Evolutionary conservation across 768 basidiomycete genomes (phyloP).

Genomic region (Leucogyrophana mollusca): DNA sequence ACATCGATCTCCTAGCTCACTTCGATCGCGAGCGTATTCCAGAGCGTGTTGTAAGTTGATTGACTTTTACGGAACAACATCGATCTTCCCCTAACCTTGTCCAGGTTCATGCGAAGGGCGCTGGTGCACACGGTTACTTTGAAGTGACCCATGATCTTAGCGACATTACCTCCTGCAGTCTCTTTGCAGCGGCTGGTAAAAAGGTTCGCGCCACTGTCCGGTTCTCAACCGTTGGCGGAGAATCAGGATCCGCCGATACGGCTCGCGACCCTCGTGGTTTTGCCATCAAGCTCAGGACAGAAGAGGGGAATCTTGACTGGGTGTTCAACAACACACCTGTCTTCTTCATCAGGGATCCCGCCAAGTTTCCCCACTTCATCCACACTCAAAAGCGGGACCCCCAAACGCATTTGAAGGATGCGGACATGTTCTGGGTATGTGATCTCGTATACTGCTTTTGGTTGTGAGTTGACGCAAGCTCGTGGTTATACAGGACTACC

Average conservation of each 20-base stretch:
- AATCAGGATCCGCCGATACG: constrained; percentile 86
- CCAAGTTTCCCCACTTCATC: constrained; percentile 92
- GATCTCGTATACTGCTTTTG: constrained; percentile 14
- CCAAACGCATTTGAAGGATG: constrained; percentile 87
- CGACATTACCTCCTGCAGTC: constrained; percentile 71
- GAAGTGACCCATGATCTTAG: constrained; percentile 83
- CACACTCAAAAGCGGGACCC: constrained; percentile 93
- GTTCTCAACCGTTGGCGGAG: constrained; percentile 94
- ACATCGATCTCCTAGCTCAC: constrained; percentile 87
- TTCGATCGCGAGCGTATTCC: constrained; percentile 96
- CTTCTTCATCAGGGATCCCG: constrained; percentile 85
- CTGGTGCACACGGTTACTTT: constrained; percentile 92
- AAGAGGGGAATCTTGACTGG: constrained; percentile 91
- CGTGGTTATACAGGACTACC: constrained; percentile 69
- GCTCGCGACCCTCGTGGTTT: constrained; percentile 94
- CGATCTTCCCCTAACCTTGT: constrained; percentile 26
- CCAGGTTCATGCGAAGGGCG: constrained; percentile 89
- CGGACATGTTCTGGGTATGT: constrained; percentile 80
- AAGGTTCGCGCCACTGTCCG: constrained; percentile 75
- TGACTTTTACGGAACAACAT: not conserved
- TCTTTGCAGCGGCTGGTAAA: constrained; percentile 67
- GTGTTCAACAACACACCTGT: constrained; percentile 93
- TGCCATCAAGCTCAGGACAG: constrained; percentile 84
- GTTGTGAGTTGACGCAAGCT: constrained; percentile 29
- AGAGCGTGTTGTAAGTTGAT: constrained; percentile 76